Base-by-base conservation (phyloP, 2,329 filamentous ascomycete genomes). In the Boeremia exigua region DNA sequence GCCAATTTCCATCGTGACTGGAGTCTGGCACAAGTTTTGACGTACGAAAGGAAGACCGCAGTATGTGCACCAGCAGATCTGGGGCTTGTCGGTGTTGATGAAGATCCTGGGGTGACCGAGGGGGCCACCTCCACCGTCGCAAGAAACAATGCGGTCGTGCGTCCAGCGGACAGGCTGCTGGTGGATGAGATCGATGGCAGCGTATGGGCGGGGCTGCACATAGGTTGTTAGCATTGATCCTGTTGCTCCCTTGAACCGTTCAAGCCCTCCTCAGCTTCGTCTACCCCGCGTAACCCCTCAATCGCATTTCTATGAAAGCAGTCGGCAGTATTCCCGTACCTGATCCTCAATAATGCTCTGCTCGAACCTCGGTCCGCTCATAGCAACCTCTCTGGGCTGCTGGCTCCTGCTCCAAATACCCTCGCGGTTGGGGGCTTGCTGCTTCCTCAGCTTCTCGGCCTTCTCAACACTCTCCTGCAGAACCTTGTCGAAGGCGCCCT, bases 61-160 rank as follows among this genome's bases (percentile, higher is more conserved):
- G 82, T 99, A 99, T 72, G 85, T 88, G 83, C 95, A 99, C 75
- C 82, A 82, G 78, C 86, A 86, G 70, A 99, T 96, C 82, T 98
- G 88, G 38, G 95, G 91, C 84, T 97, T 98, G 80, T 99, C 95
- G 65, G 90, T 88, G 80, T 99, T 99, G 85, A 99, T 99, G 77
- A 92, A 99, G 79, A 99, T 89, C 72, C 86, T 86, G 45, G 95
- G 95, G 77, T 99, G 95, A 38, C 95, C 95, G 51, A 91, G 81
- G 29, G 93, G 89, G 40, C 94, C 95, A 65, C 93, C 93, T 56
- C 94, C 95, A 55, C 95, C 95, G 71, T 98, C 93, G 75, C 95
- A 99, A 39, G 88, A 87, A 47, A 96, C 94, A 44, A 90, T 78
- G 59, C 88, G 86, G 61, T 91, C 85, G 74, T 96, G 88, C 56